phyloP scores from a whole-genome alignment of 2,329 filamentous ascomycete species.

The Aspergillus alliaceus region DNA sequence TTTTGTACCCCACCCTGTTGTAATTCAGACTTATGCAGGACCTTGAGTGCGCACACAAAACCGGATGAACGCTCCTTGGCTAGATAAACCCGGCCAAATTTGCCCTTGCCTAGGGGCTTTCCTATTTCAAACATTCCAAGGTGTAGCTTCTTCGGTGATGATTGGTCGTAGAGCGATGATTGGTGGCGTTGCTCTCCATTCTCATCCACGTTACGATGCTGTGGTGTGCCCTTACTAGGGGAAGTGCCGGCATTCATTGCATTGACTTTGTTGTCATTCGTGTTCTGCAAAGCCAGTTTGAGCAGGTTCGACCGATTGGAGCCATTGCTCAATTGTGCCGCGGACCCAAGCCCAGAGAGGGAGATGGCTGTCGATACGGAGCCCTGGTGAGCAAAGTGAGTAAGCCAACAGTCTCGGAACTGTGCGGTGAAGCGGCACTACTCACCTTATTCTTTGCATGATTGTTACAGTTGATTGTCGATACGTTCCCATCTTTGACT shows the following conservation, averaged over 20 bases:
- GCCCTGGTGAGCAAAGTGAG: constrained; percentile 36
- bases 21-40: constrained; percentile 80
- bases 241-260: constrained; percentile 55
- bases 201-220: constrained; percentile 49
- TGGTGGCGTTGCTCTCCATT: constrained; percentile 36
- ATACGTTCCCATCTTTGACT: constrained; percentile 84
- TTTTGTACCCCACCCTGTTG: constrained; percentile 80
- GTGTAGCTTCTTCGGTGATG: constrained; percentile 66
- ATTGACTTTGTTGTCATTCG: constrained; percentile 63
- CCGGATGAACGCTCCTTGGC: constrained; percentile 75
- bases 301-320: constrained; percentile 75
- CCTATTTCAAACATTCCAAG: constrained; percentile 94
- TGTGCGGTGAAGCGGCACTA: constrained; percentile 8
- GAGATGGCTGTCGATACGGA: constrained; percentile 49
- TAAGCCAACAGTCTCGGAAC: constrained; percentile 4
- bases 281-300: constrained; percentile 80
- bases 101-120: constrained; percentile 80
- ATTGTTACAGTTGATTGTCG: constrained; percentile 51
- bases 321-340: constrained; percentile 44
- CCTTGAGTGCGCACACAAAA: constrained; percentile 84
- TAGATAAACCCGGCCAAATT: constrained; percentile 83
- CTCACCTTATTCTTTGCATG: constrained; percentile 77
- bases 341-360: constrained; percentile 48
- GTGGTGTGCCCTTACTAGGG: constrained; percentile 59
- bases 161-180: constrained; percentile 57